Percentiles rank a stretch among this genome's conserved stretches.
These are phyloP conservation scores for Rutidosis leptorrhynchoides DNA, from an alignment of 129 eudicot genomes.

Conservation along the genomic window DNA sequence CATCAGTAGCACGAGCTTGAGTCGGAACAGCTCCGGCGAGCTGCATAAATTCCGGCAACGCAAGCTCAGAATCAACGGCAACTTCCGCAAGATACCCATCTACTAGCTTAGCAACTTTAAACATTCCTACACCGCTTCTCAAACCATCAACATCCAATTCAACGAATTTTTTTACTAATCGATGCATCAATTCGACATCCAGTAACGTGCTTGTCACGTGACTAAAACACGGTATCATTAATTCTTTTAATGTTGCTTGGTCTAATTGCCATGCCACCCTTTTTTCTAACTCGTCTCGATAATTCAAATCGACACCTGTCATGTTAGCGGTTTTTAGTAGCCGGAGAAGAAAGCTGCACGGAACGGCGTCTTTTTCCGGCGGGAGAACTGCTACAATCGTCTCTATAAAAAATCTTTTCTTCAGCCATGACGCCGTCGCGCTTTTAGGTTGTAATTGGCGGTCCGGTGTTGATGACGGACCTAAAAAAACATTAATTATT, in stretches of 20 bases:
- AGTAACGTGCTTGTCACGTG: conserved; percentile 55
- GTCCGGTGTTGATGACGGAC: neutral
- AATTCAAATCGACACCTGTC: conserved; percentile 45
- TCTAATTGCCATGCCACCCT: conserved; percentile 64
- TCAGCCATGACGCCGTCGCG: conserved; percentile 54
- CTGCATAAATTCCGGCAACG: conserved; percentile 50
- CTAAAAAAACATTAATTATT: too few relatives aligned
- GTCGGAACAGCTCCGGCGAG: conserved; percentile 67
- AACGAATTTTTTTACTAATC: conserved; percentile 59
- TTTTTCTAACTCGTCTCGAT: conserved; percentile 47
- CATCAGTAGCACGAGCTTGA: conserved; percentile 64
- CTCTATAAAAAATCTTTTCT: conserved; percentile 57
- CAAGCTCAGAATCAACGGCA: conserved; percentile 57
- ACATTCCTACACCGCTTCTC: conserved; percentile 51
- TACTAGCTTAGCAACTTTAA: conserved; percentile 74
- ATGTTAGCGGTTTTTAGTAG: conserved; percentile 52
- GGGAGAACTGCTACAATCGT: conserved; percentile 65
- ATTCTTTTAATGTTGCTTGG: conserved; percentile 63
- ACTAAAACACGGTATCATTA: conserved; percentile 81
- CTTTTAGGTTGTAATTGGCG: conserved; percentile 31
- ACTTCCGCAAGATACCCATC: conserved; percentile 80
- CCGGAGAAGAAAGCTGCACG: conserved; percentile 69
- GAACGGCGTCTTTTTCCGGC: conserved; percentile 59
- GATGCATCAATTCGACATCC: conserved; percentile 51
- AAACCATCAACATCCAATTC: conserved; percentile 39